Base-by-base conservation (phyloP, 768 basidiomycete species). In the Astraeus odoratus region DNA sequence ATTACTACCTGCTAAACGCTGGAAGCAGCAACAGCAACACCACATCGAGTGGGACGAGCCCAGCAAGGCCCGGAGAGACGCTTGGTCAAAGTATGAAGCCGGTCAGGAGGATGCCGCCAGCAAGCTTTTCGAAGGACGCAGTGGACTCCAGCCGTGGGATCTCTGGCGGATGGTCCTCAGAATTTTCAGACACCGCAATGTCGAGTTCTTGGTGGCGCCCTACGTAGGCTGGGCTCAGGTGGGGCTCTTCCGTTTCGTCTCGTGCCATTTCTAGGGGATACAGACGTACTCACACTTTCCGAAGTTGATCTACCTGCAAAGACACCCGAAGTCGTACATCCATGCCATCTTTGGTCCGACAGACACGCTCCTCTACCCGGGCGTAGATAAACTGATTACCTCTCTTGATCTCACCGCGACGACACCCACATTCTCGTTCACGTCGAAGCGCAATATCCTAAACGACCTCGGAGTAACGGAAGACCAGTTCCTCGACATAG, bases 191-290 rank as follows among this genome's bases (percentile, higher is more conserved):
- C 88, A 97, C 67, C 75, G 95, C 36, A 89, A 89, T 54, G 93
- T 96, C 47, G 95, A 98, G 67, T 98, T 93, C 60, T 76, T 98
- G 38, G 83, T 97, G 48, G 94, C 96, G 37, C 96, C 96, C 9
- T 98, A 98, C 66, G 72, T 90, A 43, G 85, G 93, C 27, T 92
- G 89, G 84, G 87, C 95, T 36, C 95, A 98, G 79, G 94, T 94
- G 60, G 56, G 85, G 73, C 34, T 29, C 44, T 24, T 23, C 35
- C 36, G 45, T 38, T 37, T 31, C n/a, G 43, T 26, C 22, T 5
- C 1, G 13, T 24, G 5, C 12, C 20, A 5, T 23, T 39, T 23
- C 19, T 33, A 13, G 34, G 23, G 35, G 35, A n/a, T 19, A 31
- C 24, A 29, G n/a, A 18, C 1, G 5, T 3, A 20, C 48, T 63